Conservation (phyloP, 352 stramenopile genomes). For the Pythium monospermum region DNA sequence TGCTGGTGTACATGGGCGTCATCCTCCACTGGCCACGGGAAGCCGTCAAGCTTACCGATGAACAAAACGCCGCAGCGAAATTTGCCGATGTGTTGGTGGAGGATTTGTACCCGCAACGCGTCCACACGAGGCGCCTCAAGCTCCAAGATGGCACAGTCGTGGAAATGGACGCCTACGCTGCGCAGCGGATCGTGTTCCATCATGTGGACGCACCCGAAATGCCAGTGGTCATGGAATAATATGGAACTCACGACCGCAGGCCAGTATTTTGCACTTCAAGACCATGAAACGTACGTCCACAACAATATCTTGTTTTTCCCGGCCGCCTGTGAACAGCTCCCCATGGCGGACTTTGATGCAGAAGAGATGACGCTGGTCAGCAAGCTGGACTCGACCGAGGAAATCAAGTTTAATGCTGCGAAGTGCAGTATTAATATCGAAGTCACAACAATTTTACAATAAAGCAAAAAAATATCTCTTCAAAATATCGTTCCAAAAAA, state of each 20-base stretch:
- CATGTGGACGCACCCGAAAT: too few relatives aligned
- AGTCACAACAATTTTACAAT: too few relatives aligned
- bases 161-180: slow-evolving; percentile 39
- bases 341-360: slow-evolving; percentile 2
- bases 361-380: slow-evolving; percentile 1
- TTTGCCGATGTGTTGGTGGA: slow-evolving; percentile 9
- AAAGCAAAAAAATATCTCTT: too few relatives aligned
- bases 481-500: too few relatives aligned
- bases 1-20: too few relatives aligned
- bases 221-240: too few relatives aligned
- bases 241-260: background rate
- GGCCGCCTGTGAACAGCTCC: slow-evolving; percentile 1
- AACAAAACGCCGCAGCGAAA: slow-evolving; percentile 5
- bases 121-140: slow-evolving; percentile 29
- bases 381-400: background rate
- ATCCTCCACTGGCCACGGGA: slow-evolving; percentile 28
- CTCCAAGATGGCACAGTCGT: too few relatives aligned
- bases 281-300: slow-evolving; percentile 4
- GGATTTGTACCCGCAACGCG: slow-evolving; percentile 15
- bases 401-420: too few relatives aligned
- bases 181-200: slow-evolving; percentile 37
- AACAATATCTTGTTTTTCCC: slow-evolving; percentile 6
- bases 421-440: too few relatives aligned
- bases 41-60: too few relatives aligned
- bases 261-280: slow-evolving; percentile 2